These are phyloP conservation scores for Ceratocystis ficicola DNA, from an alignment of 2,329 filamentous ascomycete species.

Conservation along the genomic window DNA sequence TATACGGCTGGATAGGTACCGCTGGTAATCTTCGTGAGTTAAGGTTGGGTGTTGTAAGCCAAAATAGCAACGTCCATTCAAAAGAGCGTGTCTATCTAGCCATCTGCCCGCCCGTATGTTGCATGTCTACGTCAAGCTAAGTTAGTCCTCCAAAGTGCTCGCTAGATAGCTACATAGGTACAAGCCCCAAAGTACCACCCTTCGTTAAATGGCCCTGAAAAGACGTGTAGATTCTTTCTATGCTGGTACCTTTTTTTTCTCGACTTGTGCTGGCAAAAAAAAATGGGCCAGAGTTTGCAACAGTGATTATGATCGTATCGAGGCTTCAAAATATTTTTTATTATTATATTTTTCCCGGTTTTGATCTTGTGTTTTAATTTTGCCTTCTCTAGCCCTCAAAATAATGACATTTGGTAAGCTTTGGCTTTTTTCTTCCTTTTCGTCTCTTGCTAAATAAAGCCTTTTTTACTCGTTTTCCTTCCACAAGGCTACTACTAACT, in stretches of 20 bases:
- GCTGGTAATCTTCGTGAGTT: not conserved
- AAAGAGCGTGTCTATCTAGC: no score
- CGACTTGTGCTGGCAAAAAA: not conserved
- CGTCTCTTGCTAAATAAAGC: not conserved
- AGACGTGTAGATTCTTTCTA: not conserved
- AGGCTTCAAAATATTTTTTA: not conserved
- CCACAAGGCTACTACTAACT: conserved; percentile 2
- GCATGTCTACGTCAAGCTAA: no score
- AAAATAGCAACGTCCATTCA: not conserved
- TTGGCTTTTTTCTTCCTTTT: not conserved
- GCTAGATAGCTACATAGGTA: no score
- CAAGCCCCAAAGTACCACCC: no score
- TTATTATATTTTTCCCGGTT: not conserved
- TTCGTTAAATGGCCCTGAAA: not conserved
- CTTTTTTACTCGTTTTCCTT: not conserved
- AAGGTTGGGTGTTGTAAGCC: not conserved
- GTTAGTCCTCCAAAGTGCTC: no score
- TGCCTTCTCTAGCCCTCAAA: not conserved
- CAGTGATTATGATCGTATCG: not conserved
- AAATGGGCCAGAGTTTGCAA: conserved; percentile 8
- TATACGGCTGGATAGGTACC: not conserved
- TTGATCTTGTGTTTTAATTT: not conserved
- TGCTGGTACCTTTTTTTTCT: not conserved
- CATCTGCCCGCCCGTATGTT: no score
- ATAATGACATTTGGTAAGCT: conserved; percentile 7